Evolutionary conservation across 345 rosid genomes (phyloP).

Genomic region (Populus tremula): DNA sequence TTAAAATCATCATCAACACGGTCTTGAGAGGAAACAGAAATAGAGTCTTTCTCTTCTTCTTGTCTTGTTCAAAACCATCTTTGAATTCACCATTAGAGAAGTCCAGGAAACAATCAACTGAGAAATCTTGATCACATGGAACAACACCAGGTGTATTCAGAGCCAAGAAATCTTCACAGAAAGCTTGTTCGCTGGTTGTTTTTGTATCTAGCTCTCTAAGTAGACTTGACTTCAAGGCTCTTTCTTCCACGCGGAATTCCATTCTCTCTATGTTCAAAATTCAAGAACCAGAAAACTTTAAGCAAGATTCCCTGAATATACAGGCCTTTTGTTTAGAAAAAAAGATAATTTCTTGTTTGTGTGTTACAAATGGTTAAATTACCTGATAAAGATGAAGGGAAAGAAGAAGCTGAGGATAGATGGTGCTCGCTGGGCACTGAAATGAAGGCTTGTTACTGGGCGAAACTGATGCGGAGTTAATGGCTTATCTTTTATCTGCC

Average conservation of each 20-base stretch:
- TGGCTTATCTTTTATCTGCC: slow-evolving; percentile 32
- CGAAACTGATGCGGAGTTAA: slow-evolving; percentile 45
- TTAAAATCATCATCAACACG: slow-evolving; percentile 36
- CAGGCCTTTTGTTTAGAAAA: not conserved
- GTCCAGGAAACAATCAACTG: slow-evolving; percentile 68
- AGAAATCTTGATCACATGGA: slow-evolving; percentile 56
- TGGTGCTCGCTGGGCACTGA: slow-evolving; percentile 28
- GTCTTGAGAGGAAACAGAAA: slow-evolving; percentile 40
- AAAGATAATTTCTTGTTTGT: not conserved
- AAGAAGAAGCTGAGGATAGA: slow-evolving; percentile 8
- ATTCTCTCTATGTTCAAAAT: slow-evolving; percentile 8
- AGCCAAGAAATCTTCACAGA: slow-evolving; percentile 34
- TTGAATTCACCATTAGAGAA: slow-evolving; percentile 47
- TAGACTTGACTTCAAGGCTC: slow-evolving; percentile 57
- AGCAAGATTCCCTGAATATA: not conserved
- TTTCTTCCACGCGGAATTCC: slow-evolving; percentile 57
- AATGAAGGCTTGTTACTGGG: slow-evolving; percentile 41
- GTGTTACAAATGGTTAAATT: not conserved
- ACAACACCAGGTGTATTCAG: slow-evolving; percentile 14
- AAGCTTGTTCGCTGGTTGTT: slow-evolving; percentile 27
- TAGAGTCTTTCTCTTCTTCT: slow-evolving; percentile 34
- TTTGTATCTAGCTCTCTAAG: slow-evolving; percentile 39
- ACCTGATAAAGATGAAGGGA: slow-evolving; percentile 21
- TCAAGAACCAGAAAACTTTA: slow-evolving; percentile 1
- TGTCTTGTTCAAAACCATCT: slow-evolving; percentile 12